Conservation (phyloP, 306 rosid genomes). For the Cyamopsis tetragonoloba region DNA sequence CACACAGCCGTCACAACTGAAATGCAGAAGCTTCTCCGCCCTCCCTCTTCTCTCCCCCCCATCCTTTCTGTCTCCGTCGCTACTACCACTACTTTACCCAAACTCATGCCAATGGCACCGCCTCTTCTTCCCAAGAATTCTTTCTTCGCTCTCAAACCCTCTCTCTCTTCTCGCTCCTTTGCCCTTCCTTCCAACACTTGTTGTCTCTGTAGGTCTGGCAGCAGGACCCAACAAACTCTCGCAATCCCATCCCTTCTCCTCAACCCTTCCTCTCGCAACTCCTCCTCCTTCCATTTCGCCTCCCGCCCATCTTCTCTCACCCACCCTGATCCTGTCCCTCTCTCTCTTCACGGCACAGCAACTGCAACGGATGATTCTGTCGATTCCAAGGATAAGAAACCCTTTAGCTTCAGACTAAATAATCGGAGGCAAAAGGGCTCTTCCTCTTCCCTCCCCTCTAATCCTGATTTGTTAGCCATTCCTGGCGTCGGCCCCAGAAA, state of each 20-base stretch:
- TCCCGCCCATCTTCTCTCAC: constrained; percentile 33
- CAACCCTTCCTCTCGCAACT: not conserved
- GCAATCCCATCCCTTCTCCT: not conserved
- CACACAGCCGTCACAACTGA: not conserved
- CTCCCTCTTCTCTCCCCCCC: not conserved
- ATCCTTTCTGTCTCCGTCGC: not conserved
- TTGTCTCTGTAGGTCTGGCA: not conserved
- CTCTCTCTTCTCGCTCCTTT: not conserved
- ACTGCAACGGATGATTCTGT: not conserved
- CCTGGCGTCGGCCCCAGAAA: constrained; percentile 96
- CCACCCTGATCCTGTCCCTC: constrained; percentile 21
- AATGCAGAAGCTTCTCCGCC: constrained; percentile 3
- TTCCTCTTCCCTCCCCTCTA: constrained; percentile 34
- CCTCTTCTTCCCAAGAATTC: not conserved
- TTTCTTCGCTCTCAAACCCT: not conserved
- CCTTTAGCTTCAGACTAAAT: constrained; percentile 25
- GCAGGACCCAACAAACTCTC: no score
- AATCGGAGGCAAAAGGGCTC: constrained; percentile 58
- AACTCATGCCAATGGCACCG: not conserved
- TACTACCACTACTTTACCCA: not conserved
- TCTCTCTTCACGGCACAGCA: no score
- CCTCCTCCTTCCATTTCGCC: not conserved
- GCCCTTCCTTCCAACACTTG: not conserved
- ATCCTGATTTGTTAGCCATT: constrained; percentile 86
- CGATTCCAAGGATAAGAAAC: not conserved